Base-by-base conservation (phyloP, 1,139 yeast species). In the Meyerozyma carpophila region DNA sequence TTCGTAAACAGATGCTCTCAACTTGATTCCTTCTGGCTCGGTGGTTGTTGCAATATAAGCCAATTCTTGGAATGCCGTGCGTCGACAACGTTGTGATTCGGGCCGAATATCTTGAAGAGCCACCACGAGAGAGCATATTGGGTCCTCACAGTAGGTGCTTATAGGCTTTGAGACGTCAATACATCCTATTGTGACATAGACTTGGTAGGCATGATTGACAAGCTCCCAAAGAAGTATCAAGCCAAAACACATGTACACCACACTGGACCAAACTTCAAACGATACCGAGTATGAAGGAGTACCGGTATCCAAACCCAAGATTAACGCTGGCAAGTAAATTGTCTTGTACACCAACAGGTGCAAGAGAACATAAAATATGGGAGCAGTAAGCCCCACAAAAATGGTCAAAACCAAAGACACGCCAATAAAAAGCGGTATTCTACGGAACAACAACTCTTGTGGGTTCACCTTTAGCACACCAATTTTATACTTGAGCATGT, bases 151-250 rank as follows among this genome's bases (percentile, higher is more conserved):
- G 41, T 79, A 71, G 6, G 81, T 70, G 37, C 93, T 82, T 27
- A 90, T 73, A 18, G 87, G 81, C 46, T 79, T 81, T 24, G 83
- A 82, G 29, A 88, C 81, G 54, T 85, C 89, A 41, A 85, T 62
- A 51, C 98, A 93, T 0, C 97, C 96, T 48, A 87, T 75, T 8
- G 90, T 76, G 57, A 91, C 75, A 61, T 88, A 91, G 4, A 89
- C 83, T 50, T 79, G 71, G 57, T 81, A 90, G 2, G 81, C 68
- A 46, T 78, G 75, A 59, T 86, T 84, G 29, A 79, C 63, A 9
- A 79, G 47, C 52, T 84, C 90, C 86, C 90, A 85, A 18, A 71
- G 55, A 36, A 74, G 53, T 4, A 73, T 52, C 5, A 75, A 50
- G 9, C 74, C 54, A 48, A 73, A 68, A 4, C 81, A 63, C 2